Evolutionary conservation across 192 early-diverging fungal genomes (phyloP).

Genomic region (Spinellus fusiger): DNA sequence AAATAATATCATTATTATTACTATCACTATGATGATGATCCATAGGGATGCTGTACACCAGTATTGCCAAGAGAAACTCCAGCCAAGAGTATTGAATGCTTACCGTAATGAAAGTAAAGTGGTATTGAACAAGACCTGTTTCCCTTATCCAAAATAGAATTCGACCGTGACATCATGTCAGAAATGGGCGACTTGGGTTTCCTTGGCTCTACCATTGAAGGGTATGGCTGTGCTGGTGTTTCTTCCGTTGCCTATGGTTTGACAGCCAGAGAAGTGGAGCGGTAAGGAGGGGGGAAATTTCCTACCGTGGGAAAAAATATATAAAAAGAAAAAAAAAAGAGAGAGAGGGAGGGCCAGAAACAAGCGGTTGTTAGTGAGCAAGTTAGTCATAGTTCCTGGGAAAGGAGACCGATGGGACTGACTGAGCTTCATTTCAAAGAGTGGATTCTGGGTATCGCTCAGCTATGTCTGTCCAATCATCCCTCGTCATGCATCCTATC

Average conservation of each 20-base stretch:
- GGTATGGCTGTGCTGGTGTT: slow-evolving; percentile 95
- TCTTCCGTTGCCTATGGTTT: slow-evolving; percentile 96
- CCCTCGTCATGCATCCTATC: slow-evolving; percentile 98
- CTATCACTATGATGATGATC: slow-evolving; percentile 26
- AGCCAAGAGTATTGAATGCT: slow-evolving; percentile 80
- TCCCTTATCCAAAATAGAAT: slow-evolving; percentile 32
- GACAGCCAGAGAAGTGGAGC: slow-evolving; percentile 94
- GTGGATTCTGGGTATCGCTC: slow-evolving; percentile 96
- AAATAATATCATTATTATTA: not conserved
- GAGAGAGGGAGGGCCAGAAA: too few species aligned
- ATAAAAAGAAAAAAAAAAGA: not conserved
- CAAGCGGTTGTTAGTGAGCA: too few species aligned
- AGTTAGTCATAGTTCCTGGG: too few species aligned
- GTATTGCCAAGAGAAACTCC: slow-evolving; percentile 86
- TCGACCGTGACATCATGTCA: slow-evolving; percentile 84
- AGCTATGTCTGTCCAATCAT: slow-evolving; percentile 97
- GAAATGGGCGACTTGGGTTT: slow-evolving; percentile 94
- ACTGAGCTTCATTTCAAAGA: slow-evolving; percentile 29
- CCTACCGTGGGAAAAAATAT: not conserved
- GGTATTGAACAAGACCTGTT: not conserved
- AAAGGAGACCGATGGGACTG: not conserved
- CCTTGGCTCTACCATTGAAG: slow-evolving; percentile 90
- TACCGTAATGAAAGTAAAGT: slow-evolving; percentile 81
- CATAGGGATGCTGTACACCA: slow-evolving; percentile 71
- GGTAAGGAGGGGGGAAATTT: slow-evolving; percentile 29